Evolutionary conservation across 1,284 basidiomycete genomes (phyloP), one percentile per base, ranked within the genome.

Genomic region (Apiotrichum veenhuisii): DNA sequence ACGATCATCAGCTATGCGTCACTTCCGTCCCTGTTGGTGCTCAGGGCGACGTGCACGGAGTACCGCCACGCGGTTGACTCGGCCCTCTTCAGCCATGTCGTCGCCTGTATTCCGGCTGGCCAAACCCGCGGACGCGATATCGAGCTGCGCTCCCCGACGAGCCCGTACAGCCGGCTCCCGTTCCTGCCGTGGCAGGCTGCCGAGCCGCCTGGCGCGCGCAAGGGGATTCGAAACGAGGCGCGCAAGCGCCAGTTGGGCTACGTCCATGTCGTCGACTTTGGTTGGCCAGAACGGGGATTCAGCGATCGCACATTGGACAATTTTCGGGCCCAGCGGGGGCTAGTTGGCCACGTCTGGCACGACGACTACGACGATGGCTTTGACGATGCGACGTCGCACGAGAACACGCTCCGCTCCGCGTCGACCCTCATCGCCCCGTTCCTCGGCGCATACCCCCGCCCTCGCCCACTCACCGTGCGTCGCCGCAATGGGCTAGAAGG

Each of bases 31-130:
- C 38, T 48, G 1, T 11, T 49, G 9, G 11, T 12, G 11, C 25
- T 54, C 2, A 38, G 53, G 38, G 37, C 46, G 1, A 49, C 46
- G 2, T 49, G 50, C 25, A 34, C 11, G 1, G 50, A 57, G 22
- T 51, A 52, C 25, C 45, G 37, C n/a, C 40, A 57, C 25, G 20
- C 4, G 5, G 40, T 52, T 8, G 50, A 57, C 34, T 30, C 51
- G n/a, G 22, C 36, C 17, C 38, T 57, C 8, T 50, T 40, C 12
- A 2, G 9, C 2, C 49, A 50, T 20, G 26, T 50, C 11, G 38
- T 42, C 8, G 46, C 46, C 5, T 7, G 9, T n/a, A 48, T 48
- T 9, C 46, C 46, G n/a, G 20, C 33, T 20, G 46, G n/a, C 12
- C 4, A 14, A 3, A 26, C 15, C 1, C 33, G 34, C 20, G 18